Evolutionary conservation across 495 filamentous ascomycete species (phyloP).

Genomic region (Penicillium parvum): DNA sequence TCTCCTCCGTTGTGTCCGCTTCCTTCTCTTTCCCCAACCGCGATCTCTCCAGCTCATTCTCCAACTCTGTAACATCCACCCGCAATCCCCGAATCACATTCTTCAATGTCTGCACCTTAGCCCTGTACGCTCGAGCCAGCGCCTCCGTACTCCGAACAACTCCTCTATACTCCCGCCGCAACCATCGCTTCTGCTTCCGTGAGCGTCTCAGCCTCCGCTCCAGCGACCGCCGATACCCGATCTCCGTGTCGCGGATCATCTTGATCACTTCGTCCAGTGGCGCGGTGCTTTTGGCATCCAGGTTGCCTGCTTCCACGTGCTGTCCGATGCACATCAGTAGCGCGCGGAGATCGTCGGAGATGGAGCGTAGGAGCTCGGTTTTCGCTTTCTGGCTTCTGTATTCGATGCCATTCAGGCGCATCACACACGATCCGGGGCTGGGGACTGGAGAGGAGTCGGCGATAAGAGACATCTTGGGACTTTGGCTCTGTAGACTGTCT

Average conservation of each 20-base stretch:
- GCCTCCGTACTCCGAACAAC: conserved; percentile 8
- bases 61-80: neutral
- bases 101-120: conserved; percentile 3
- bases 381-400: conserved; percentile 12
- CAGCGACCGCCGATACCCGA: conserved; percentile 2
- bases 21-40: too few species aligned
- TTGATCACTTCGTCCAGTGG: conserved; percentile 23
- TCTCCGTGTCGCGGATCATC: conserved; percentile 16
- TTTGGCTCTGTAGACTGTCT: too few species aligned
- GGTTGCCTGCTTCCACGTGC: conserved; percentile 12
- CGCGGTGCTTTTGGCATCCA: conserved; percentile 11
- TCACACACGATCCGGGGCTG: neutral
- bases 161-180: conserved; percentile 10
- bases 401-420: conserved; percentile 21
- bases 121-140: conserved; percentile 9
- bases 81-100: neutral
- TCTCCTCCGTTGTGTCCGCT: too few species aligned
- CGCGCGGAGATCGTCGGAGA: conserved; percentile 28
- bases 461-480: neutral
- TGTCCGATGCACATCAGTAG: conserved; percentile 22
- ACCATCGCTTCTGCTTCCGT: conserved; percentile 12
- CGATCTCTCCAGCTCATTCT: conserved; percentile 1
- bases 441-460: neutral
- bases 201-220: conserved; percentile 10
- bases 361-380: conserved; percentile 20